Evolutionary conservation across 2,329 filamentous ascomycete genomes (phyloP).

Genomic region (Hypoxylon sp.): DNA sequence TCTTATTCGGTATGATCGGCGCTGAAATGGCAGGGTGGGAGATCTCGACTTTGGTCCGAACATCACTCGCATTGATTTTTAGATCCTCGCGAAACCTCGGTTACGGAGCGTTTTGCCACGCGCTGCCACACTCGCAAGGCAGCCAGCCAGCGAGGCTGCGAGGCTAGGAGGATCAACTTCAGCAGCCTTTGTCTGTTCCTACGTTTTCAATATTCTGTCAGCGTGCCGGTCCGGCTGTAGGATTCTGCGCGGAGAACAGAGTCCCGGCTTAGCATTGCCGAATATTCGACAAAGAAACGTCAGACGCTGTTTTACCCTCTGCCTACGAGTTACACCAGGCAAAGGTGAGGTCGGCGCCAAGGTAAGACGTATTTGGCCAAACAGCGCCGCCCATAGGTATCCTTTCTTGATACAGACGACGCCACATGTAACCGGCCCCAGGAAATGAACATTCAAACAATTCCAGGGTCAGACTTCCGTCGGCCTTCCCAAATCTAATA

Average conservation of each 20-base stretch:
- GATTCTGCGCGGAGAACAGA: not conserved
- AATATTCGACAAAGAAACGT: conserved; percentile 3
- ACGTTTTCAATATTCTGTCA: not conserved
- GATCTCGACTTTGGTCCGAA: conserved; percentile 23
- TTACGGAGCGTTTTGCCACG: conserved; percentile 17
- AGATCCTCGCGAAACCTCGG: conserved; percentile 20
- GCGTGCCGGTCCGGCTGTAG: not conserved
- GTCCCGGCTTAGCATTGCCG: conserved; percentile 9
- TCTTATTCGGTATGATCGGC: conserved; percentile 18
- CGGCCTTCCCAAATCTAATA: not conserved
- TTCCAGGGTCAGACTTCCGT: conserved; percentile 8
- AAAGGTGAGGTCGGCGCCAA: not conserved
- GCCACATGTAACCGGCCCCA: not conserved
- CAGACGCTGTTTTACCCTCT: conserved; percentile 1
- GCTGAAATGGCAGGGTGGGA: conserved; percentile 3
- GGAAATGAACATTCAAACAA: not conserved
- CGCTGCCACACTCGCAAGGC: too few species aligned
- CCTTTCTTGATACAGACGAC: not conserved
- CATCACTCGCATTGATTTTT: conserved; percentile 28
- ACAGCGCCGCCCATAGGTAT: not conserved
- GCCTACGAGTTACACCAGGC: not conserved
- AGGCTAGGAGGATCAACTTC: conserved; percentile 1
- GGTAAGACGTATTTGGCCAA: too few species aligned
- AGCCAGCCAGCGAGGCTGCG: too few species aligned
- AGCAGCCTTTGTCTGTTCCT: conserved; percentile 1